A percentile compares a stretch with the other conserved stretches of the same genome.
These are phyloP conservation scores for Phaffomyces thermotolerans DNA, from an alignment of 805 yeast species.

Conservation along the genomic window DNA sequence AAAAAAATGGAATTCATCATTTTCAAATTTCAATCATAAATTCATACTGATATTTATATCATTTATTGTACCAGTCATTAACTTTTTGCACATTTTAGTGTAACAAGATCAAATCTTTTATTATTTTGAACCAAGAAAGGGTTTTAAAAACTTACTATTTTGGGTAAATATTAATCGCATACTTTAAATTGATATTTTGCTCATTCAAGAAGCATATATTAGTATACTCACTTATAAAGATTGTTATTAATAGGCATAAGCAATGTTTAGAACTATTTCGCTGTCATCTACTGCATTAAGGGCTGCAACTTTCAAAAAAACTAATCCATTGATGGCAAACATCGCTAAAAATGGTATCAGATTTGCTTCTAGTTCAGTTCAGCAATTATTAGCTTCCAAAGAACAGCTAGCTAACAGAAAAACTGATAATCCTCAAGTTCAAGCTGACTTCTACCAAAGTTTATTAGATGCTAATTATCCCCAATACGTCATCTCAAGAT, in stretches of 20 bases:
- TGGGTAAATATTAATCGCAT: neutral
- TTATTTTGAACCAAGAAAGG: neutral
- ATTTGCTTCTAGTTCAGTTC: slow-evolving; percentile 18
- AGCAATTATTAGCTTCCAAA: slow-evolving; percentile 41
- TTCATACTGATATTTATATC: neutral
- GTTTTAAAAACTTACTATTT: neutral
- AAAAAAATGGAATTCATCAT: neutral
- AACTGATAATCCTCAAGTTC: slow-evolving; percentile 58
- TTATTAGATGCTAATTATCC: slow-evolving; percentile 80
- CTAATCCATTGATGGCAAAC: neutral
- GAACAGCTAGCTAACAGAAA: slow-evolving; percentile 87
- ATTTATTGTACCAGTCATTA: neutral
- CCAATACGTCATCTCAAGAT: slow-evolving; percentile 92
- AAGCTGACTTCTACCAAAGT: slow-evolving; percentile 75
- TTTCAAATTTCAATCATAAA: neutral
- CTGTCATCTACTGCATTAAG: neutral
- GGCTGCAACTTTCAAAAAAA: slow-evolving; percentile 4
- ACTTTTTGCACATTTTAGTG: neutral
- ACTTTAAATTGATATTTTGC: neutral
- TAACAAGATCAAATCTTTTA: neutral
- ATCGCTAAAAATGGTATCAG: slow-evolving; percentile 8
- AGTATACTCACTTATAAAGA: too few species aligned
- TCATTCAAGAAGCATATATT: neutral
- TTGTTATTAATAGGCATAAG: too few species aligned
- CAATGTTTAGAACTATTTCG: neutral